Base-by-base conservation (phyloP, 2,329 filamentous ascomycete species). In the Trichoderma sp. region DNA sequence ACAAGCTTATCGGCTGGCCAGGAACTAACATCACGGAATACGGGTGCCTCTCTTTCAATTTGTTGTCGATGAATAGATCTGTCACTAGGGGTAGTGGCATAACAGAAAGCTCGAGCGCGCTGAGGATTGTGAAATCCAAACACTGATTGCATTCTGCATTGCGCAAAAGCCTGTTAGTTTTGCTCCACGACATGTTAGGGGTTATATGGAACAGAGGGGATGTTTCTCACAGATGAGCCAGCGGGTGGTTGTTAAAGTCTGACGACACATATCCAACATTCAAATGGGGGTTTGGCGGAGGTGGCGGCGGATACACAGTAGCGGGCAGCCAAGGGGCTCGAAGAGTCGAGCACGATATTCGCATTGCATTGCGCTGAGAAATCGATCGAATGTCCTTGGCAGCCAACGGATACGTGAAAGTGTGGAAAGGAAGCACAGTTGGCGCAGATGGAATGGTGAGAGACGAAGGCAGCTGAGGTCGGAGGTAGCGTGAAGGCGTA, bases 191-290 rank as follows among this genome's bases (percentile, higher is more conserved):
- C 17, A 27, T 5, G 7, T 5, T 22, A 8, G 25, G 2, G 17
- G 13, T 54, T 10, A 25, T 15, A 34, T 15, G 4, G 8, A 9
- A 15, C n/a, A 57, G 17, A 12, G 22, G 50, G 32, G 17, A 8
- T 29, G 37, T 5, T 32, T 35, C 58, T 80, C 81, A 88, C 84
- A 99, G 79, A 80, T 99, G 95, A 27, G 95, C 95, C 37, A 99
- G 82, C 4, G 95, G 95, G 76, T 99, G 95, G 74, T 99, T 99
- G 76, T 99, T 99, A 80, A 99, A 99, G 79, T 99, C 95, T 0
- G 95, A 98, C 4, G 95, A 98, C 42, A 99, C 89, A 77, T 99
- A 99, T 56, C 95, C 95, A 69, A 99, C 89, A 72, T 93, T 94
- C n/a, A 99, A 84, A 71, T 90, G 88, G 0, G 94, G 93, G 52